phyloP scores from a whole-genome alignment of 2,329 filamentous ascomycete genomes.

The Didymella pomorum region DNA sequence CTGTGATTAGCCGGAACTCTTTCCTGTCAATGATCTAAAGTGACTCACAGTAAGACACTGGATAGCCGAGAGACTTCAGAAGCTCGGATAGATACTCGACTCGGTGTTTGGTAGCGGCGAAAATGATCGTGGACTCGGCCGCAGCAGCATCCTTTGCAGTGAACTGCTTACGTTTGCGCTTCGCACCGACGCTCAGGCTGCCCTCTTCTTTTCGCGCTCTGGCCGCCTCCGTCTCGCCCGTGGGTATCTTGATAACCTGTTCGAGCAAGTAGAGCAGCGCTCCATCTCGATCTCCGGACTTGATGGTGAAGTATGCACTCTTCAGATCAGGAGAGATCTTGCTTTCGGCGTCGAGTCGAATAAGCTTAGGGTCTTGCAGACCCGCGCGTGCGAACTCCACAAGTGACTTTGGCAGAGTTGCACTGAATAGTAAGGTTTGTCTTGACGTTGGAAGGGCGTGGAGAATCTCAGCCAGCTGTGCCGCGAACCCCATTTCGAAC shows the following conservation, averaged over 20 bases:
- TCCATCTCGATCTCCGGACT: conserved; percentile 92
- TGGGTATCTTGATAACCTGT: conserved; percentile 91
- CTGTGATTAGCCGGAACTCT: background rate
- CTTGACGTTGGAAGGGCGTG: conserved; percentile 83
- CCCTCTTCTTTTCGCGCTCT: conserved; percentile 56
- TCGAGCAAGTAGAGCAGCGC: conserved; percentile 87
- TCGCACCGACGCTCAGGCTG: conserved; percentile 64
- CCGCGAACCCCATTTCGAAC: conserved; percentile 98
- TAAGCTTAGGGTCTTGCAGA: conserved; percentile 87
- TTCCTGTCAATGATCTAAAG: background rate
- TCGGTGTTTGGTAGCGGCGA: conserved; percentile 94
- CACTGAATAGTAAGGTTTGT: conserved; percentile 94
- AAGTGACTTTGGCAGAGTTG: conserved; percentile 89
- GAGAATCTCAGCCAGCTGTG: conserved; percentile 91
- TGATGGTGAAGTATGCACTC: conserved; percentile 92
- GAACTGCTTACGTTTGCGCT: conserved; percentile 71
- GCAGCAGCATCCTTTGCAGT: conserved; percentile 75
- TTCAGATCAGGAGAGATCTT: conserved; percentile 97
- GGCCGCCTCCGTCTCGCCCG: conserved; percentile 65
- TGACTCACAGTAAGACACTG: conserved; percentile 74
- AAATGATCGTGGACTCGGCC: conserved; percentile 91
- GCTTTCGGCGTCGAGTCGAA: conserved; percentile 90
- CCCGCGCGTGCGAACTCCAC: conserved; percentile 96
- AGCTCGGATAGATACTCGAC: conserved; percentile 89
- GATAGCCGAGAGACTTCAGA: conserved; percentile 82